Conservation (phyloP, 495 filamentous ascomycete species). For the Tuber melanosporum region DNA sequence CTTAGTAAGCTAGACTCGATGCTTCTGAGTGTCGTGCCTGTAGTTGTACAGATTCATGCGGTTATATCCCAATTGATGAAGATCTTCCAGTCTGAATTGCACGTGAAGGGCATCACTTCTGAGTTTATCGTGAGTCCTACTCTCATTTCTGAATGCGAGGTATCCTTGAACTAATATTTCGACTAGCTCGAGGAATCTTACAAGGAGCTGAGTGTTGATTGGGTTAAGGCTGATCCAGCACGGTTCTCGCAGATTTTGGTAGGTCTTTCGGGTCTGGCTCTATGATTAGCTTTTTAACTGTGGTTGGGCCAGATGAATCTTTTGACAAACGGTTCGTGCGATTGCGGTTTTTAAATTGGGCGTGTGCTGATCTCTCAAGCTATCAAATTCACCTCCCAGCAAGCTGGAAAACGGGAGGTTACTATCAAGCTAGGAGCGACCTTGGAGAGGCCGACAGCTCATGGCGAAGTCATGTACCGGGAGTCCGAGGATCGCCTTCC, state of each 20-base stretch:
- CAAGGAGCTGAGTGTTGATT: constrained; percentile 28
- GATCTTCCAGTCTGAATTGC: constrained; percentile 37
- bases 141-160: neutral
- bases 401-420: constrained; percentile 54
- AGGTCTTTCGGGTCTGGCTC: neutral
- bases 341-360: constrained; percentile 14
- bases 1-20: constrained; percentile 73
- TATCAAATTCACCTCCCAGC: constrained; percentile 66
- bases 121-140: constrained; percentile 20
- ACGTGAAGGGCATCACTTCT: constrained; percentile 26
- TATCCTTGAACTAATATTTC: neutral
- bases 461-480: constrained; percentile 31
- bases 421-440: constrained; percentile 65
- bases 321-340: constrained; percentile 6
- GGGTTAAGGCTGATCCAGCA: constrained; percentile 37
- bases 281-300: neutral
- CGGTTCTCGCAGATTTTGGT: constrained; percentile 39
- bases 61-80: constrained; percentile 50
- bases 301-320: neutral
- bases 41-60: constrained; percentile 60
- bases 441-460: constrained; percentile 48
- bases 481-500: constrained; percentile 13
- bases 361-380: constrained; percentile 61
- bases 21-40: constrained; percentile 61
- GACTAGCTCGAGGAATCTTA: constrained; percentile 35